phyloP scores from a whole-genome alignment of 1,139 yeast species.

The Blastobotrys persicus region DNA sequence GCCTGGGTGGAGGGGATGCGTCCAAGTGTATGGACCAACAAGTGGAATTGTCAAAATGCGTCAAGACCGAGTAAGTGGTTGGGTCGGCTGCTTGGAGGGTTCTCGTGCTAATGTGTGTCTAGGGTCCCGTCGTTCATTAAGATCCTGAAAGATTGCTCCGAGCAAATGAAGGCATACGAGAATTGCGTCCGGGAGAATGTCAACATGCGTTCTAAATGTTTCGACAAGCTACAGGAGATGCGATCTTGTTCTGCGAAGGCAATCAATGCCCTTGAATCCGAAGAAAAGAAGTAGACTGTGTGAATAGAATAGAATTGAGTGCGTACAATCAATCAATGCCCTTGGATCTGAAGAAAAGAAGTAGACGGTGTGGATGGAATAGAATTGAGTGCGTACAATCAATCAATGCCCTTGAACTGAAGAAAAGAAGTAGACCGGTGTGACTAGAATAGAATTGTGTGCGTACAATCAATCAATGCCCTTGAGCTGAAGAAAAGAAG shows the following conservation, averaged over 20 bases:
- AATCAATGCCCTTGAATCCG: slow-evolving; percentile 25
- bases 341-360: slow-evolving; percentile 16
- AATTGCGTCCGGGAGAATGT: slow-evolving; percentile 49
- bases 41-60: slow-evolving; percentile 52
- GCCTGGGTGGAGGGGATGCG: slow-evolving; percentile 53
- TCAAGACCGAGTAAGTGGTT: slow-evolving; percentile 42
- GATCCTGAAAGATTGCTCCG: slow-evolving; percentile 58
- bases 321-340: slow-evolving; percentile 27
- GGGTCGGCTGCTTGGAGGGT: not conserved
- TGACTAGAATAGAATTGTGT: not conserved
- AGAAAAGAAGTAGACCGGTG: not conserved
- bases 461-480: slow-evolving; percentile 27
- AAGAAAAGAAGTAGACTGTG: not conserved
- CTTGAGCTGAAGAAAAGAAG: slow-evolving; percentile 16
- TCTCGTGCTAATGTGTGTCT: not conserved
- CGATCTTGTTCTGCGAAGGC: slow-evolving; percentile 39
- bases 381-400: slow-evolving; percentile 14
- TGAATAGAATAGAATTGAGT: not conserved
- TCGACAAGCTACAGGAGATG: slow-evolving; percentile 38
- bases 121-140: slow-evolving; percentile 62
- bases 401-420: slow-evolving; percentile 25
- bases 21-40: slow-evolving; percentile 53
- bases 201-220: slow-evolving; percentile 43
- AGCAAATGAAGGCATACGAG: slow-evolving; percentile 57
- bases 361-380: not conserved